A percentile compares a stretch with the other conserved stretches of the same genome.
Evolutionary conservation across 1,284 basidiomycete species (phyloP).

Genomic region (Rhodotorula glutinis): DNA sequence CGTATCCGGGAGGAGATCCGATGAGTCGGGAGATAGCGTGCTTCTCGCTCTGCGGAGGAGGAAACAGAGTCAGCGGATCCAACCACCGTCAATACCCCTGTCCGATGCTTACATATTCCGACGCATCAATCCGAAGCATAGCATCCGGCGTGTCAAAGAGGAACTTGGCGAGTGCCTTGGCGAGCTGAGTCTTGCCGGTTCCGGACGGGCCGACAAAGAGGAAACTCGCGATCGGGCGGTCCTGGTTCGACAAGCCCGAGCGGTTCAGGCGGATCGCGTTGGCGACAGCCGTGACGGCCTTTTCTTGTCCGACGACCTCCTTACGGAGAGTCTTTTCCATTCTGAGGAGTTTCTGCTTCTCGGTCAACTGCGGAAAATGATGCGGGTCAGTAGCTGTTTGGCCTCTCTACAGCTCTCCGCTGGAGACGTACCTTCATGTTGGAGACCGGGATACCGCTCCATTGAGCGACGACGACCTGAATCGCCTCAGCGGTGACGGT

Average conservation of each 20-base stretch:
- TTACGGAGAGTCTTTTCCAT: slow-evolving; percentile 53
- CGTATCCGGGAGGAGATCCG: slow-evolving; percentile 64
- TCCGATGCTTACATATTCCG: slow-evolving; percentile 49
- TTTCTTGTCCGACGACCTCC: slow-evolving; percentile 57
- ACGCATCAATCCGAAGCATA: slow-evolving; percentile 59
- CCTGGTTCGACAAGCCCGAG: slow-evolving; percentile 57
- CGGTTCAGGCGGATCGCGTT: slow-evolving; percentile 59
- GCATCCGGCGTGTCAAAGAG: slow-evolving; percentile 57
- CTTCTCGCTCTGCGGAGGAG: slow-evolving; percentile 48
- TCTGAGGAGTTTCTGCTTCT: slow-evolving; percentile 52
- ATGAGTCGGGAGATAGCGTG: slow-evolving; percentile 57
- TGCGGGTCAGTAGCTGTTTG: neutral
- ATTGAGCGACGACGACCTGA: slow-evolving; percentile 56
- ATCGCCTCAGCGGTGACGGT: slow-evolving; percentile 55
- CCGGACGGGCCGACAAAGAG: slow-evolving; percentile 54
- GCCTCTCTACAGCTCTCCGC: slow-evolving; percentile 37
- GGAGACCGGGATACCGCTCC: slow-evolving; percentile 52
- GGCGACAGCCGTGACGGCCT: slow-evolving; percentile 58
- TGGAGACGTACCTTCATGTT: slow-evolving; percentile 43
- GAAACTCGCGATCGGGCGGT: slow-evolving; percentile 57
- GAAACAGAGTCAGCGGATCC: neutral
- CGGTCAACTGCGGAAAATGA: slow-evolving; percentile 34
- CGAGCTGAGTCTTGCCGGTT: slow-evolving; percentile 56
- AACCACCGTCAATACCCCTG: neutral
- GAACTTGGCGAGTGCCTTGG: slow-evolving; percentile 52